Percentiles rank a stretch among this genome's conserved stretches.
Conservation (phyloP, 768 basidiomycete species). For the Boletus vermiculosoides region DNA sequence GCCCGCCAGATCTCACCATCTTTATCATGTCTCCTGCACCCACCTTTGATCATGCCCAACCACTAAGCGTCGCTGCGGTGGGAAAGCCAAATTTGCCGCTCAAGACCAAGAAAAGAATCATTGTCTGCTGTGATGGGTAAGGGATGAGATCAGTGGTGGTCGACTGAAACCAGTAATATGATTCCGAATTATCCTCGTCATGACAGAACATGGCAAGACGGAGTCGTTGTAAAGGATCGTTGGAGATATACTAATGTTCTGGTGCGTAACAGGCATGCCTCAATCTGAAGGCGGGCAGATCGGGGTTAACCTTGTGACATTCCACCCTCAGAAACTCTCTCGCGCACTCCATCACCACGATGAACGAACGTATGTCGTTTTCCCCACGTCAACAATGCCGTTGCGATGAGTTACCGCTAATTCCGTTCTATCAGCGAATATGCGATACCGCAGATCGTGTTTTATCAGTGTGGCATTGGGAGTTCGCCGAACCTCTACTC, state of each 20-base stretch:
- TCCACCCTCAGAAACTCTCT: conserved; percentile 45
- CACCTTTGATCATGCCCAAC: conserved; percentile 1
- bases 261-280: conserved; percentile 31
- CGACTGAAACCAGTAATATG: background rate
- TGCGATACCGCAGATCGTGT: conserved; percentile 60
- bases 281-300: background rate
- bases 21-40: conserved; percentile 13
- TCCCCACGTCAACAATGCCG: background rate
- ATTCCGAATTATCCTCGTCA: background rate
- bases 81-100: background rate
- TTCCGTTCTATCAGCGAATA: conserved; percentile 26
- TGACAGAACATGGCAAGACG: conserved; percentile 72
- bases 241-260: conserved; percentile 57
- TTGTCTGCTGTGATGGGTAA: conserved; percentile 77
- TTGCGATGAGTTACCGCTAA: background rate
- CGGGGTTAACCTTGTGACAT: background rate
- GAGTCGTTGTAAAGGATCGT: conserved; percentile 41
- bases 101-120: conserved; percentile 53
- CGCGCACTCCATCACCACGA: conserved; percentile 53
- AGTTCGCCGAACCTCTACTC: conserved; percentile 58
- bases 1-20: background rate
- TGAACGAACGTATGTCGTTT: conserved; percentile 32
- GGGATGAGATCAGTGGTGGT: conserved; percentile 14
- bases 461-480: conserved; percentile 62
- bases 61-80: background rate